Evolutionary conservation across 2,329 filamentous ascomycete genomes (phyloP), one percentile per base, ranked within the genome.

Genomic region (Metarhizium album): DNA sequence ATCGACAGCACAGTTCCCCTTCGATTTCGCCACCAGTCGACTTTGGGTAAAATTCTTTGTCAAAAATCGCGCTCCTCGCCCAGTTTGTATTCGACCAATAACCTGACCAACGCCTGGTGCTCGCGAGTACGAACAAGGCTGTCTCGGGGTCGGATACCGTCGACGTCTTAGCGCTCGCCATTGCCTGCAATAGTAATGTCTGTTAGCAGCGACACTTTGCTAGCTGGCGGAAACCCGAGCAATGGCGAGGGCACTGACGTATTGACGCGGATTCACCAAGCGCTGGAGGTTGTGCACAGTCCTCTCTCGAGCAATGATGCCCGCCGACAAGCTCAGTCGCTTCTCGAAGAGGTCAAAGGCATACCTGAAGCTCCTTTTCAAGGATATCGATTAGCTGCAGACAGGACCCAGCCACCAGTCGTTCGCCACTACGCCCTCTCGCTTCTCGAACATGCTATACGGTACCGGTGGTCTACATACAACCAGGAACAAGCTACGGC

Each of bases 391-490:
- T 79, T 98, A 53, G 90, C 90, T 43, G 81, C 80, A 57, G 84
- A 93, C 67, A 78, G 75, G 61, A 73, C 77, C 37, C 88, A 94
- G 64, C 79, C 87, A 49, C 81, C 88, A 40, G 79, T 93, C 50
- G 86, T 97, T 51, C 86, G 93, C 59, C 90, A 97, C 70, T 98
- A 94, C 67, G 93, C 90, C 52, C 78, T 98, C 31, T 94, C 90
- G 27, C 77, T 98, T 51, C 80, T 98, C 57, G 91, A 96, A 62
- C 86, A 94, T 68, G 84, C 88, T 45, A 85, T 97, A 64, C 87
- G 84, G 58, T 90, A 95, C 68, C 83, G 81, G 59, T 95, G 90
- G 81, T 78, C 83, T 35, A 80, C 84, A 46, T 90, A 90, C 62
- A 79, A 76, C 20, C 68, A 75, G 27, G 79, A 83, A 22, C 84